phyloP scores from a whole-genome alignment of 345 rosid species.

The Nasturtium officinale region DNA sequence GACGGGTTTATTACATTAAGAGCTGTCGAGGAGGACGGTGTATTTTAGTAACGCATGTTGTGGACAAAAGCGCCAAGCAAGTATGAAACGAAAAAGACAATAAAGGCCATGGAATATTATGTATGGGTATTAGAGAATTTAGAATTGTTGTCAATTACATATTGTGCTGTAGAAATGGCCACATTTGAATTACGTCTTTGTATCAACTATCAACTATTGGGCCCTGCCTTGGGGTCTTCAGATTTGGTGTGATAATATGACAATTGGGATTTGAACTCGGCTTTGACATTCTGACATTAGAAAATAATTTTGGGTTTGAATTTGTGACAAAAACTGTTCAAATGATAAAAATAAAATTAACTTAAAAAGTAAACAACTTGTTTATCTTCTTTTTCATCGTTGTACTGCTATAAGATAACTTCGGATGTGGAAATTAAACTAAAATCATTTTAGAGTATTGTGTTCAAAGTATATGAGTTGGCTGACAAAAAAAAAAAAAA shows the following conservation, averaged over 20 bases:
- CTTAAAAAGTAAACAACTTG: neutral
- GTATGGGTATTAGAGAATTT: constrained; percentile 7
- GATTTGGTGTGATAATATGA: constrained; percentile 8
- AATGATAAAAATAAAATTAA: neutral
- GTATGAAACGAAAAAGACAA: constrained; percentile 26
- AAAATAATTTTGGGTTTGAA: neutral
- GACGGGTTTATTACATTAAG: neutral
- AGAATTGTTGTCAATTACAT: constrained; percentile 12
- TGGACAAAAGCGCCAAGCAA: constrained; percentile 20
- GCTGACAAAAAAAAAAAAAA: no score
- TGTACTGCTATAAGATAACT: neutral
- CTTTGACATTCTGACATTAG: constrained; percentile 2
- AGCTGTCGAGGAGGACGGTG: constrained; percentile 10
- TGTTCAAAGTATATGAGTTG: no score
- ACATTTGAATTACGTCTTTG: constrained; percentile 19
- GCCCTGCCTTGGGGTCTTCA: neutral
- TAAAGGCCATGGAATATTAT: constrained; percentile 5
- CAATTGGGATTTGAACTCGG: neutral
- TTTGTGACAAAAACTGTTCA: neutral
- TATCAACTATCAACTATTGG: neutral
- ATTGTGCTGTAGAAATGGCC: constrained; percentile 33
- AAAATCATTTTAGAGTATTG: no score
- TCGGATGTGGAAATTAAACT: neutral
- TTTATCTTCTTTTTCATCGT: neutral
- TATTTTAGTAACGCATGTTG: neutral